Conservation (phyloP, 495 filamentous ascomycete species). For the Penicillium robsamsonii region DNA sequence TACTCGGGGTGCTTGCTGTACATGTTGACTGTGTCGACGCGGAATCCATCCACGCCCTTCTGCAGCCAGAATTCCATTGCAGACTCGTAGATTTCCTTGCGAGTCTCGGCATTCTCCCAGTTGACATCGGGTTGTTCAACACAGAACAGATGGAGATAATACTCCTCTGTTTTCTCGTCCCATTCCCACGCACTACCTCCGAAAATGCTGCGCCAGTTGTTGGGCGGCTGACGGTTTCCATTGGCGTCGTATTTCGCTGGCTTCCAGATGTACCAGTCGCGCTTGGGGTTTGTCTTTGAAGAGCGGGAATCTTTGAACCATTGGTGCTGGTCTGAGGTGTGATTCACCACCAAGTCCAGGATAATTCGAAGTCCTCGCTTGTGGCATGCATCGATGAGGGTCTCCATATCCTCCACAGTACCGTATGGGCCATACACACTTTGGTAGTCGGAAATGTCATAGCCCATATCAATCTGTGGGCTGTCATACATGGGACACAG, state of each 20-base stretch:
- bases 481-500: conserved; percentile 44
- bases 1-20: conserved; percentile 48
- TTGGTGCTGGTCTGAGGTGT: conserved; percentile 55
- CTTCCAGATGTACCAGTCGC: conserved; percentile 63
- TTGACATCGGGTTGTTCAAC: conserved; percentile 55
- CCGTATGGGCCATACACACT: conserved; percentile 54
- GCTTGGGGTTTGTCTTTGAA: conserved; percentile 47
- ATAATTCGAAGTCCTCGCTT: conserved; percentile 52
- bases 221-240: conserved; percentile 55
- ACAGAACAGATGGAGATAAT: conserved; percentile 53
- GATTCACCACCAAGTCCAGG: conserved; percentile 59
- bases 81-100: conserved; percentile 47
- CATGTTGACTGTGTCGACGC: conserved; percentile 57
- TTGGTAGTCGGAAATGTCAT: conserved; percentile 60
- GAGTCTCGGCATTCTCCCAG: conserved; percentile 51
- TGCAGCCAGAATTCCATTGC: conserved; percentile 55
- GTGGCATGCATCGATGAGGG: conserved; percentile 48
- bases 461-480: conserved; percentile 57
- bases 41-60: conserved; percentile 53
- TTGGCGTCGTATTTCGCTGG: conserved; percentile 44
- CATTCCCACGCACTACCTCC: conserved; percentile 55
- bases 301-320: conserved; percentile 56
- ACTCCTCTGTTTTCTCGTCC: conserved; percentile 51
- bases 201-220: conserved; percentile 57
- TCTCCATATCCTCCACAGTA: conserved; percentile 53